Conservation (phyloP, 495 filamentous ascomycete genomes). For the Tetracladium setigerum region DNA sequence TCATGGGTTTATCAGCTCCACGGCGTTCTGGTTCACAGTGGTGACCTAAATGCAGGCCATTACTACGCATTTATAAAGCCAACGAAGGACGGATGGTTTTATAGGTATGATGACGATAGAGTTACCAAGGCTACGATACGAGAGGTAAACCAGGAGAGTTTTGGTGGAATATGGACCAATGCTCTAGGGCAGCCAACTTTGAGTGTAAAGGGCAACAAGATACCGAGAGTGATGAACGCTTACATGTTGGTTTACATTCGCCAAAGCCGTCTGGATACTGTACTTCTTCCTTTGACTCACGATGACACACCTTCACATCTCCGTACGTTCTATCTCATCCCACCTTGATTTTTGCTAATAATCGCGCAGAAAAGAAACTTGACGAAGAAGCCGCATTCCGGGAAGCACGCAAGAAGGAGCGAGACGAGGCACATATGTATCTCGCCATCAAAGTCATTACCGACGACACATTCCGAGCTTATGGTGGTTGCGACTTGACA, state of each 20-base stretch:
- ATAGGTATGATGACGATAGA: conserved; percentile 94
- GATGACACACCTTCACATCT: conserved; percentile 81
- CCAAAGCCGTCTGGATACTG: conserved; percentile 70
- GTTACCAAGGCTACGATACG: conserved; percentile 88
- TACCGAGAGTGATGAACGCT: conserved; percentile 58
- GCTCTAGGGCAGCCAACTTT: conserved; percentile 31
- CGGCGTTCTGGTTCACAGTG: conserved; percentile 93
- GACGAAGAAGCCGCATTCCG: conserved; percentile 71
- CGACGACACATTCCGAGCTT: conserved; percentile 66
- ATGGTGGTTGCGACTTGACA: conserved; percentile 81
- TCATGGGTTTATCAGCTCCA: conserved; percentile 88
- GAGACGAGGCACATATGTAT: conserved; percentile 89
- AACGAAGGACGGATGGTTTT: conserved; percentile 84
- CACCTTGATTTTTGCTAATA: conserved; percentile 24
- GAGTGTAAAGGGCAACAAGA: conserved; percentile 32
- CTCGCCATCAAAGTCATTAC: conserved; percentile 74
- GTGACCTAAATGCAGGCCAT: conserved; percentile 95
- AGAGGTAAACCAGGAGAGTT: conserved; percentile 94
- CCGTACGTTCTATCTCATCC: conserved; percentile 32
- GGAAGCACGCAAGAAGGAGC: conserved; percentile 72
- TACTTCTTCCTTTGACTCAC: conserved; percentile 65
- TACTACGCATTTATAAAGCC: conserved; percentile 98
- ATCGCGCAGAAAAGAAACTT: conserved; percentile 51
- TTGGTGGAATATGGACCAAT: conserved; percentile 77
- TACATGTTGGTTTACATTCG: conserved; percentile 99